Evolutionary conservation across 2,329 filamentous ascomycete species (phyloP).

Genomic region (Ceratocystis diversiconidia): DNA sequence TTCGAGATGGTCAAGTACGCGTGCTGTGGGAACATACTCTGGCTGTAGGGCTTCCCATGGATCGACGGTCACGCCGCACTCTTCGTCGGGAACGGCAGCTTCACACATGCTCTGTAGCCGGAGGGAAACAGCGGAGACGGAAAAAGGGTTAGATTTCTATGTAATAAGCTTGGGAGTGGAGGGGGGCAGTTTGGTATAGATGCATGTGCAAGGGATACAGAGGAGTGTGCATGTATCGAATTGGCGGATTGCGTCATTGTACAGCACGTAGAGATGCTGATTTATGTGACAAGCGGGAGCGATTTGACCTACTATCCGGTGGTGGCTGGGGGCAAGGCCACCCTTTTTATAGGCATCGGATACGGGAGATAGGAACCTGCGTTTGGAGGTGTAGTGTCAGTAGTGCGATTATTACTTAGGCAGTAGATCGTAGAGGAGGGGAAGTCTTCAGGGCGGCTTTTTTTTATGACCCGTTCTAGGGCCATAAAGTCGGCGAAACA

Average conservation of each 20-base stretch:
- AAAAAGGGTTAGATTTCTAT: conserved; percentile 1
- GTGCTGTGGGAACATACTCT: conserved; percentile 75
- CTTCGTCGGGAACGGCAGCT: conserved; percentile 59
- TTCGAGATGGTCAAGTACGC: conserved; percentile 82
- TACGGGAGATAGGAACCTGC: conserved; percentile 28
- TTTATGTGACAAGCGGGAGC: background rate
- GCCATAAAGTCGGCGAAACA: too few relatives aligned
- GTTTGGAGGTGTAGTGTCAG: background rate
- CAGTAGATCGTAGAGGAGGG: too few relatives aligned
- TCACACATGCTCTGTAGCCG: conserved; percentile 55
- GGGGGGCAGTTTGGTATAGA: background rate
- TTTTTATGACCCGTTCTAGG: too few relatives aligned
- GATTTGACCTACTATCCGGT: conserved; percentile 23
- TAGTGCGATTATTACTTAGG: background rate
- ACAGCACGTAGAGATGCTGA: background rate
- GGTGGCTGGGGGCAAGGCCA: conserved; percentile 27
- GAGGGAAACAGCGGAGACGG: background rate
- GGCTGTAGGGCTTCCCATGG: conserved; percentile 73
- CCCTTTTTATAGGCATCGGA: conserved; percentile 28
- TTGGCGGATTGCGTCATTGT: conserved; percentile 9
- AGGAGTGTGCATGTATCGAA: background rate
- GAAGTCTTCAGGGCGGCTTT: background rate
- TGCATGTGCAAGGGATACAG: conserved; percentile 6
- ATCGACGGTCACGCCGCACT: conserved; percentile 69
- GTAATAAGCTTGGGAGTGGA: background rate